Base-by-base conservation (phyloP, 2,329 filamentous ascomycete species). In the Monilinia aucupariae region DNA sequence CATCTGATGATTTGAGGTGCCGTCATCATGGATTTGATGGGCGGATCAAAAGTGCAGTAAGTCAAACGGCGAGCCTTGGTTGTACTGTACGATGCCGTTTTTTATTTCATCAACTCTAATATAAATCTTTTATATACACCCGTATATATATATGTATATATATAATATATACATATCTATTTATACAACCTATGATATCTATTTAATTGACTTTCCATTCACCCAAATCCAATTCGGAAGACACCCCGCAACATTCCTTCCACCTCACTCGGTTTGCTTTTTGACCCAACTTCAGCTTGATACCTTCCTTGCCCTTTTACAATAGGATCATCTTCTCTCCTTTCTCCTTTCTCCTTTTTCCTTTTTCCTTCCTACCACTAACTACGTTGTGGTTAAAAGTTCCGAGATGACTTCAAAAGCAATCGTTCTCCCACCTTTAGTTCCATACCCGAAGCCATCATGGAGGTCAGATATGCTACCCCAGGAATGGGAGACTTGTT, bases 401-500 rank as follows among this genome's bases (percentile, higher is more conserved):
- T 27, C 17, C 45, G 27, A 52, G 56, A 66, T 61, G 62, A 37
- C 63, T 34, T 62, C 62, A 34, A 52, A 49, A 34, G 45, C 41
- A 34, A 27, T 63, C 43, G 72, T 77, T 61, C 77, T 92, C 55
- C 91, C 91, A 49, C 82, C 86, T 41, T 81, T 97, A 75, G 91
- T 89, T 63, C 84, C 89, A 25, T 92, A 94, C 70, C 93, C 92
- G 22, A 82, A 87, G 65, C 78, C 83, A 41, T 78, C 79, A 62
- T 85, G 91, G 78, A 85, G 86, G 71, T 82, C 83, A 68, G 82
- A 82, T 68, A 82, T 96, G 64, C 79, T 81, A 47, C 77, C 85
- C 4, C 77, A 81, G 58, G 90, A 96, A 76, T 96, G 92, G 92
- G 81, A 88, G 67, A 80, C 83, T 39, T 91, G 89, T 73, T 78